A percentile compares a stretch with the other conserved stretches of the same genome.
phyloP scores from a whole-genome alignment of 2,329 filamentous ascomycete genomes.

The Amylocarpus encephaloides region DNA sequence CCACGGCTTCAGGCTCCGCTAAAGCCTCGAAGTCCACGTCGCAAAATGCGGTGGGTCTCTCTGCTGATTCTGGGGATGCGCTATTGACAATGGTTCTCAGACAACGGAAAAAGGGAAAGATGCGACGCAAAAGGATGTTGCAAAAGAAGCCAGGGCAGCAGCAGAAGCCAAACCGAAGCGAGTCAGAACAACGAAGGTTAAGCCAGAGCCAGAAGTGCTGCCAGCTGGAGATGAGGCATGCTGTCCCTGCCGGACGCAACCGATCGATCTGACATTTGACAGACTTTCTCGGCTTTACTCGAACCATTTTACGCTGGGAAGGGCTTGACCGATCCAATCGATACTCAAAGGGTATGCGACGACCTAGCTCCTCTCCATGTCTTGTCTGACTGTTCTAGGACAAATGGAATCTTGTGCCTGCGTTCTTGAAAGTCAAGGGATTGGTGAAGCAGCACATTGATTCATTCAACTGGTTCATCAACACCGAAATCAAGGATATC shows the following conservation, averaged over 20 bases:
- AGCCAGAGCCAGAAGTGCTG: conserved; percentile 12
- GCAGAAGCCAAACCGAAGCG: conserved; percentile 24
- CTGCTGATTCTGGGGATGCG: not conserved
- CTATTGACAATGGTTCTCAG: not conserved
- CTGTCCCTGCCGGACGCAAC: not conserved
- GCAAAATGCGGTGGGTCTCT: conserved; percentile 14
- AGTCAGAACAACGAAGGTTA: conserved; percentile 14
- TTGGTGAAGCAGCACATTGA: conserved; percentile 84
- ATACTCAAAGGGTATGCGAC: conserved; percentile 45
- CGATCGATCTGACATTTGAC: conserved; percentile 3
- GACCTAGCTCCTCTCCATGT: not conserved
- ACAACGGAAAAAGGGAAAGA: not conserved
- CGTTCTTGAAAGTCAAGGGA: conserved; percentile 96
- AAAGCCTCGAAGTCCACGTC: conserved; percentile 6
- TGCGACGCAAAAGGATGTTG: not conserved
- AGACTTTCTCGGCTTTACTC: conserved; percentile 56
- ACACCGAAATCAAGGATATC: conserved; percentile 95
- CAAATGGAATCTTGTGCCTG: conserved; percentile 94
- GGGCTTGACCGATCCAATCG: conserved; percentile 60
- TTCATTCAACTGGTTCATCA: conserved; percentile 97
- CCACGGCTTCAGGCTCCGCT: not conserved
- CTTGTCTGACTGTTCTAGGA: conserved; percentile 52
- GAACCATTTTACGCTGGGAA: conserved; percentile 67
- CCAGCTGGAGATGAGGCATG: conserved; percentile 25
- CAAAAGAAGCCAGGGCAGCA: conserved; percentile 8